Percentiles rank a stretch among this genome's conserved stretches.
These are phyloP conservation scores for Drechslera avenae DNA, from an alignment of 2,329 filamentous ascomycete species.

Conservation along the genomic window DNA sequence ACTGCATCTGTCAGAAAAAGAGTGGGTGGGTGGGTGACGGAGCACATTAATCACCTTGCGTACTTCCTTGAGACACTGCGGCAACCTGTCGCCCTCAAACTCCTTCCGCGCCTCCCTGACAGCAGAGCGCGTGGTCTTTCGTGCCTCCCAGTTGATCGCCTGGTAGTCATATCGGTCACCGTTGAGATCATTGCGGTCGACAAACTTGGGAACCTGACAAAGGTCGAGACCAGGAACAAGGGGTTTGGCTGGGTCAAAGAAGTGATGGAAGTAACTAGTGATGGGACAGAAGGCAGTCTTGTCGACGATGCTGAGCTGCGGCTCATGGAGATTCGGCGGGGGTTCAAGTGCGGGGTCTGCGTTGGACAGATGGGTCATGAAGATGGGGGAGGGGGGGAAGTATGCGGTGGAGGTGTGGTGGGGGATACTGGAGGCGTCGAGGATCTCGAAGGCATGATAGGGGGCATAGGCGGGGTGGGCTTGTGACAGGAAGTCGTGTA, in stretches of 20 bases:
- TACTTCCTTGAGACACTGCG: conserved; percentile 19
- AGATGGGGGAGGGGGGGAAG: conserved; percentile 14
- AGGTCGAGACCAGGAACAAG: conserved; percentile 30
- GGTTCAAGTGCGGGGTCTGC: conserved; percentile 30
- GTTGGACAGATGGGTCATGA: conserved; percentile 20
- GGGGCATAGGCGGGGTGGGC: conserved; percentile 17
- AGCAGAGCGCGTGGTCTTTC: conserved; percentile 34
- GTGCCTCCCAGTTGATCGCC: conserved; percentile 46
- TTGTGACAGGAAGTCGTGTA: conserved; percentile 26
- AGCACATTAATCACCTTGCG: conserved; percentile 23
- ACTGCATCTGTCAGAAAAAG: conserved; percentile 20
- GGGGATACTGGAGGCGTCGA: conserved; percentile 10
- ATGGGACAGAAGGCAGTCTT: conserved; percentile 36
- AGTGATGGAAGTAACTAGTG: conserved; percentile 35
- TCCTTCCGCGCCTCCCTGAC: conserved; percentile 33
- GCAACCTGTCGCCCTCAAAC: conserved; percentile 30
- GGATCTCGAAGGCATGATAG: conserved; percentile 11
- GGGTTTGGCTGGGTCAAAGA: conserved; percentile 19
- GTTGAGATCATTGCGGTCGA: conserved; percentile 39
- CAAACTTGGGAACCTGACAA: conserved; percentile 29
- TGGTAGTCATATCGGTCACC: conserved; percentile 47
- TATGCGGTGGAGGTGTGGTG: conserved; percentile 22
- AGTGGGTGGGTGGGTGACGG: not conserved
- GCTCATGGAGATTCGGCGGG: conserved; percentile 31
- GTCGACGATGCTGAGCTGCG: conserved; percentile 37